Conservation (phyloP, 1,284 basidiomycete species). For the Ustilago tritici region DNA sequence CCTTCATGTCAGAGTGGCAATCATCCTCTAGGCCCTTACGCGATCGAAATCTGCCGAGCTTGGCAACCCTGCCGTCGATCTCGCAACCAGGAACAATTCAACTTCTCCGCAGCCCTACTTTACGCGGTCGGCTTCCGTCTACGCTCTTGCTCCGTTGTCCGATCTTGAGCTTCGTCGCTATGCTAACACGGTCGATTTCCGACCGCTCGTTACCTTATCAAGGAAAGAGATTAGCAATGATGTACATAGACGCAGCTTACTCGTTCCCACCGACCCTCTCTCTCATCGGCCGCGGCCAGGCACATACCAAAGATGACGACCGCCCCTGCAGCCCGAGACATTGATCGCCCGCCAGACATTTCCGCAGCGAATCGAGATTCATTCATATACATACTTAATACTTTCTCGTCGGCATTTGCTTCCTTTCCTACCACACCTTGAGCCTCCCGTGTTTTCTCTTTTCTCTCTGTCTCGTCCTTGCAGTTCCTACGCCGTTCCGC, state of each 20-base stretch:
- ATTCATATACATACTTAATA: neutral
- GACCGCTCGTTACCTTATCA: neutral
- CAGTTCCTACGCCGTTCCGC: neutral
- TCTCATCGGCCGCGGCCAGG: neutral
- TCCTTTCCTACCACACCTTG: neutral
- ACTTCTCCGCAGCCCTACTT: conserved; percentile 11
- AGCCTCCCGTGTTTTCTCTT: neutral
- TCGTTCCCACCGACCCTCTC: too few relatives aligned
- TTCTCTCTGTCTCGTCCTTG: neutral
- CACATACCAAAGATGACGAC: neutral
- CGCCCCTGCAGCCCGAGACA: conserved; percentile 1
- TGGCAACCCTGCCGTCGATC: conserved; percentile 7
- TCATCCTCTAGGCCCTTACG: neutral
- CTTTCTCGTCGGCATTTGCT: neutral
- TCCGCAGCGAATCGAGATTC: neutral
- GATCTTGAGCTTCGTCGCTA: neutral
- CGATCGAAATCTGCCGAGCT: conserved; percentile 1
- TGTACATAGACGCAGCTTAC: neutral
- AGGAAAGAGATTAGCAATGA: neutral
- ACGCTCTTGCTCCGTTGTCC: neutral
- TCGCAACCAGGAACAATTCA: conserved; percentile 7
- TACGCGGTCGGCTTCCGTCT: neutral
- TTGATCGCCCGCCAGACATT: neutral
- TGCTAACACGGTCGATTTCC: neutral
- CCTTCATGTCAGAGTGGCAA: neutral